A percentile compares a stretch with the other conserved stretches of the same genome.
These are phyloP conservation scores for Trametes villosa DNA, from an alignment of 768 basidiomycete genomes.

Conservation along the genomic window DNA sequence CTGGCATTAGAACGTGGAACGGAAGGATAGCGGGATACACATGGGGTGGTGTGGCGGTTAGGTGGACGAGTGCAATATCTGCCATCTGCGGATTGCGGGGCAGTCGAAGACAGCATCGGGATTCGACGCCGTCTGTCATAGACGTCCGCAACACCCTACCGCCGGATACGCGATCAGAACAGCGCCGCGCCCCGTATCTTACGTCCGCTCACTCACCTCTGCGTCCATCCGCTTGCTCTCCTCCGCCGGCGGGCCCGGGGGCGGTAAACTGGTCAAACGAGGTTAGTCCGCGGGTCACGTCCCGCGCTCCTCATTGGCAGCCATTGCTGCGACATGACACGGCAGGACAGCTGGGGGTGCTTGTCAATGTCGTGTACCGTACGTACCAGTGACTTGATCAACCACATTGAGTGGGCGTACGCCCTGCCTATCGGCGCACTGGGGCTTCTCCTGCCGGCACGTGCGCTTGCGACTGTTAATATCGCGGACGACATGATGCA, in stretches of 20 bases:
- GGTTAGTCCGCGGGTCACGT: slow-evolving; percentile 1
- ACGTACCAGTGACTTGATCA: not conserved
- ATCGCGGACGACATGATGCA: no score
- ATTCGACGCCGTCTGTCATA: not conserved
- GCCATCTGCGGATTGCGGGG: not conserved
- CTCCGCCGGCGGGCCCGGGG: slow-evolving; percentile 9
- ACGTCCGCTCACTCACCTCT: slow-evolving; percentile 8
- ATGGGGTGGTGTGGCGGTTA: no score
- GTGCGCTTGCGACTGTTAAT: not conserved
- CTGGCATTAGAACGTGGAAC: not conserved
- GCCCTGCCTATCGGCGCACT: slow-evolving; percentile 14
- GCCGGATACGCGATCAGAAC: not conserved
- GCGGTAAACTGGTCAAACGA: not conserved
- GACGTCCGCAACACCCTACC: not conserved
- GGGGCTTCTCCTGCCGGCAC: not conserved
- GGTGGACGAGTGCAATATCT: not conserved
- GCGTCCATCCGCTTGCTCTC: not conserved
- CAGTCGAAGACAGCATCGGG: not conserved
- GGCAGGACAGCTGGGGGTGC: not conserved
- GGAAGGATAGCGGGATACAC: not conserved
- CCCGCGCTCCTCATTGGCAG: not conserved
- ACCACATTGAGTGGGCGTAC: not conserved
- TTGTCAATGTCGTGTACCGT: not conserved
- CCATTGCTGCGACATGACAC: not conserved
- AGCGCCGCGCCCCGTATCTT: not conserved